phyloP scores from a whole-genome alignment of 768 basidiomycete genomes.

The Lentinula detonsa region DNA sequence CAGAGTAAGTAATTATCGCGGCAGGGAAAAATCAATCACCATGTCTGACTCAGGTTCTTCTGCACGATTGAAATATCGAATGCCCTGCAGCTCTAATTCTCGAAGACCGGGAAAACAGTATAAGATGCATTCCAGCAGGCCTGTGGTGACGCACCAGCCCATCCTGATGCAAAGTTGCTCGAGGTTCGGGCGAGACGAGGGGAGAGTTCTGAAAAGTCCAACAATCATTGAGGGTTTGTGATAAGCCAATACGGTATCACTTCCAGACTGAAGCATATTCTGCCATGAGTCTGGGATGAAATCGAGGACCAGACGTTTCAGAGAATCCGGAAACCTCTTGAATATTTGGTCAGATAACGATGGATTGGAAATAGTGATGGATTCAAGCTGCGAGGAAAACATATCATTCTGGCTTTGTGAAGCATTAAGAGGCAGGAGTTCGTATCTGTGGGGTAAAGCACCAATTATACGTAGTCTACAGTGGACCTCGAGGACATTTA shows the following conservation, averaged over 20 bases:
- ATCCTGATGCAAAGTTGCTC: slow-evolving; percentile 4
- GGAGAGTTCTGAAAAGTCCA: not conserved
- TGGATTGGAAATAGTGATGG: slow-evolving; percentile 1
- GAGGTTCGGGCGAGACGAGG: not conserved
- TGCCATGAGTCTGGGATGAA: slow-evolving; percentile 6
- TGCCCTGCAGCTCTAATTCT: slow-evolving; percentile 2
- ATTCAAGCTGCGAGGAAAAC: slow-evolving; percentile 2
- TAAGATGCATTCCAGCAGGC: not conserved
- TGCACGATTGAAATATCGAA: slow-evolving; percentile 6
- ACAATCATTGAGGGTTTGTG: slow-evolving; percentile 1
- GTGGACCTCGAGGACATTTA: not conserved
- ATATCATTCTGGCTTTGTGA: not conserved
- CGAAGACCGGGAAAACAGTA: not conserved
- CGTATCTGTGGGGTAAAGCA: slow-evolving; percentile 2
- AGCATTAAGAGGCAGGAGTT: slow-evolving; percentile 1
- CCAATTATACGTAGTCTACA: slow-evolving; percentile 2
- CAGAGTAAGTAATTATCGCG: not conserved
- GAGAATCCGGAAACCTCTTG: not conserved
- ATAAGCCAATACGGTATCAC: slow-evolving; percentile 3
- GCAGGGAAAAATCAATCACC: not conserved
- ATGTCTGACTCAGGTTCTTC: slow-evolving; percentile 5
- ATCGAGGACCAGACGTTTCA: not conserved
- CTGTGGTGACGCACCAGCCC: slow-evolving; percentile 5
- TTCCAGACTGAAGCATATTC: slow-evolving; percentile 5
- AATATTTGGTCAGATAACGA: slow-evolving; percentile 1